Evolutionary conservation across 108 stramenopile genomes (phyloP).

Genomic region (Craspedostauros australis): DNA sequence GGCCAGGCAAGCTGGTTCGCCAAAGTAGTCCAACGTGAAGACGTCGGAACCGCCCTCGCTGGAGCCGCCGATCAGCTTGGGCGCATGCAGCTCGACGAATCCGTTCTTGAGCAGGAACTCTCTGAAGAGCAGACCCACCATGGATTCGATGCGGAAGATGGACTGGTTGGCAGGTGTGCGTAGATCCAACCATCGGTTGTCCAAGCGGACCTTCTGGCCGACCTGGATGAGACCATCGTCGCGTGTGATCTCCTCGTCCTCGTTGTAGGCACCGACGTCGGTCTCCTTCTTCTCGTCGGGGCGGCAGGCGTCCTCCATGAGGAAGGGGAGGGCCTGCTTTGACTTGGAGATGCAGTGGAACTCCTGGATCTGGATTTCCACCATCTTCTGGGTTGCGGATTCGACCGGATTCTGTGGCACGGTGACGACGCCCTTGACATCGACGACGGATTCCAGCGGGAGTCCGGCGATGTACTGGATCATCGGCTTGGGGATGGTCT

Average conservation of each 20-base stretch:
- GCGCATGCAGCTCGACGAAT: conserved; percentile 97
- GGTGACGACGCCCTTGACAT: conserved; percentile 80
- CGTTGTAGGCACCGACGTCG: conserved; percentile 78
- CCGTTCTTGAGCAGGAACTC: conserved; percentile 82
- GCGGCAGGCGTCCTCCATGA: conserved; percentile 96
- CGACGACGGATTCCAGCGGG: conserved; percentile 91
- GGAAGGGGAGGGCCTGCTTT: conserved; percentile 84
- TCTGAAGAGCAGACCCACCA: conserved; percentile 93
- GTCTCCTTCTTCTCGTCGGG: conserved; percentile 77
- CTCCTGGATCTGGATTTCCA: conserved; percentile 85
- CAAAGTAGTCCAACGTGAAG: conserved; percentile 97
- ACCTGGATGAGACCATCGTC: conserved; percentile 70
- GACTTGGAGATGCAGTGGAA: conserved; percentile 89
- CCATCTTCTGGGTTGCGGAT: conserved; percentile 86
- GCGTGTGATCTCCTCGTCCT: conserved; percentile 58
- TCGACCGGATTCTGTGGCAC: conserved; percentile 80
- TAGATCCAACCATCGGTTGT: conserved; percentile 96
- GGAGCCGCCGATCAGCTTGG: conserved; percentile 96
- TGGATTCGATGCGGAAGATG: conserved; percentile 94
- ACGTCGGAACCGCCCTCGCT: conserved; percentile 96
- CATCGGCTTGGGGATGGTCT: conserved; percentile 74
- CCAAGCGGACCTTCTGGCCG: conserved; percentile 87
- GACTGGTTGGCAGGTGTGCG: conserved; percentile 98
- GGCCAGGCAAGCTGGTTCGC: conserved; percentile 89
- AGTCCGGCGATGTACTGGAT: conserved; percentile 91